Evolutionary conservation across 1,284 basidiomycete genomes (phyloP).

Genomic region (Trichosporon asahii): DNA sequence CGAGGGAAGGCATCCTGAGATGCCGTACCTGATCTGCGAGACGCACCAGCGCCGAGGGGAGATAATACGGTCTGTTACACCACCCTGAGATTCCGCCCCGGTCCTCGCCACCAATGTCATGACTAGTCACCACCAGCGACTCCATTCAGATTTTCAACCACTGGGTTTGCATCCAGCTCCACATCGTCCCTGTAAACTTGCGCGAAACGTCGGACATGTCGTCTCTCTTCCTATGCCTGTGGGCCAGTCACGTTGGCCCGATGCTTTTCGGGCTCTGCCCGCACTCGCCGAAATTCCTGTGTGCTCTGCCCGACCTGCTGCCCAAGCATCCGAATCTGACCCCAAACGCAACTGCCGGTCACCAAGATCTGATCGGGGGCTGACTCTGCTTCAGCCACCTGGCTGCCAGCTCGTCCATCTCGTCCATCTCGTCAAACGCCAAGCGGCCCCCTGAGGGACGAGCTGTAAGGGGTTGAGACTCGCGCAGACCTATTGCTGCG

Average conservation of each 20-base stretch:
- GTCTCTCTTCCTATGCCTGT: neutral
- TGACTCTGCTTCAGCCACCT: neutral
- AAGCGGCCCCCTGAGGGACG: neutral
- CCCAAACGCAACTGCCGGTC: neutral
- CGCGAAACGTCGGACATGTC: neutral
- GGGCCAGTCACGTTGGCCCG: neutral
- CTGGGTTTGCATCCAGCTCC: neutral
- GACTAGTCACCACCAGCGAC: neutral
- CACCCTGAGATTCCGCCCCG: neutral
- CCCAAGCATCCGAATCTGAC: neutral
- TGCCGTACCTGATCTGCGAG: conserved; percentile 2
- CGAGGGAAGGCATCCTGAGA: neutral
- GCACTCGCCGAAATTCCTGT: neutral
- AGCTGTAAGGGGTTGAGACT: neutral
- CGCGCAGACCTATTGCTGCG: neutral
- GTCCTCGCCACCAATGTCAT: conserved; percentile 1
- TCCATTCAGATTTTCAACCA: neutral
- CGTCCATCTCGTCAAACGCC: neutral
- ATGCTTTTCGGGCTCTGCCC: neutral
- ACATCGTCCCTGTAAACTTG: too few relatives aligned
- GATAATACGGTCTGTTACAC: neutral
- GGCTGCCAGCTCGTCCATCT: neutral
- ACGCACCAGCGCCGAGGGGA: neutral
- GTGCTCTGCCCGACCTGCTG: neutral
- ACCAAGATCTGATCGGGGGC: neutral